phyloP scores from a whole-genome alignment of 306 rosid species.

The Morella rubra region DNA sequence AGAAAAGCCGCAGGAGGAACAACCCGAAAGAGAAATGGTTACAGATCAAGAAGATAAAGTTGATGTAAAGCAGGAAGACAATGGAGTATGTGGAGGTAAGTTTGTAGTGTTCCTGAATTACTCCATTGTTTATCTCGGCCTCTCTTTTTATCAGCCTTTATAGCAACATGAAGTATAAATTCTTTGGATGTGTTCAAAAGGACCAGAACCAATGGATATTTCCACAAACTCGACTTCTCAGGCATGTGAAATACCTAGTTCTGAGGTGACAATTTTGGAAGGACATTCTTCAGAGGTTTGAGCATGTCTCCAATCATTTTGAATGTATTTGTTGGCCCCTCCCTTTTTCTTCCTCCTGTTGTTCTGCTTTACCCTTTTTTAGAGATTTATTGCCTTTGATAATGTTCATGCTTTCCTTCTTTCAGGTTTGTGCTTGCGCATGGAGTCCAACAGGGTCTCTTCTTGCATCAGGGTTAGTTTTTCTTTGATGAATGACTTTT shows the following conservation, averaged over 20 bases:
- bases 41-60: slow-evolving; percentile 44
- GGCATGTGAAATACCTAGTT: slow-evolving; percentile 66
- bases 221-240: slow-evolving; percentile 55
- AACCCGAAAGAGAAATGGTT: slow-evolving; percentile 32
- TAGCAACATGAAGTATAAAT: slow-evolving; percentile 5
- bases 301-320: slow-evolving; percentile 27
- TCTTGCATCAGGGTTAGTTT: slow-evolving; percentile 89
- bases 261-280: slow-evolving; percentile 84
- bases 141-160: slow-evolving; percentile 10
- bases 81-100: slow-evolving; percentile 40
- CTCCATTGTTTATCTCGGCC: not conserved
- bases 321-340: not conserved
- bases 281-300: slow-evolving; percentile 94
- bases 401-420: slow-evolving; percentile 26
- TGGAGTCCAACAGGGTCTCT: slow-evolving; percentile 96
- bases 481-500: not conserved
- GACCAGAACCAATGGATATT: slow-evolving; percentile 79
- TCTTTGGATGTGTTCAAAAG: slow-evolving; percentile 38
- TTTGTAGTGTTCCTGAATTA: not conserved
- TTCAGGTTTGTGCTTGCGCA: slow-evolving; percentile 96
- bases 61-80: slow-evolving; percentile 36
- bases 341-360: slow-evolving; percentile 9
- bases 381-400: slow-evolving; percentile 5
- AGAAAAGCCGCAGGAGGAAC: slow-evolving; percentile 47
- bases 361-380: slow-evolving; percentile 6